Evolutionary conservation across 2,329 filamentous ascomycete genomes (phyloP), one percentile per base, ranked within the genome.

Genomic region (Colletotrichum karsti): DNA sequence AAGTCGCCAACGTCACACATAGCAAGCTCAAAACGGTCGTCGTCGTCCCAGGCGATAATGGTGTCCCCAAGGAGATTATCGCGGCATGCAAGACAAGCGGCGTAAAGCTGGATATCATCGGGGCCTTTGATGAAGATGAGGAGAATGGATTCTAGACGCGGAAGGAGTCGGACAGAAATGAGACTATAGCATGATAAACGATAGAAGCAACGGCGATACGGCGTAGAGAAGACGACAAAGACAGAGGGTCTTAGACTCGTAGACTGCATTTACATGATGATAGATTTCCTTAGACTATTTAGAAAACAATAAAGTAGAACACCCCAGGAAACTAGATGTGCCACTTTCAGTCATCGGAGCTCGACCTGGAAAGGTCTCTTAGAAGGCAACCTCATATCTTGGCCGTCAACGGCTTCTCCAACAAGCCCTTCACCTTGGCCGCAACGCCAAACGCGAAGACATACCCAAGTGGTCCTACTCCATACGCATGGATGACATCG

Each of bases 1-100:
- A 83, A 71, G 76, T 79, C 15, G 81, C 81, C 2, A 74, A 75
- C 39, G 57, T 50, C 33, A 60, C 57, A 5, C 57, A 60, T n/a
- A 60, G 44, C 12, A 79, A 81, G 26, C 72, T 82, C 65, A 77
- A 75, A 51, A 74, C 74, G n/a, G 68, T 84, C 15, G 78, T 81
- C 35, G 77, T 83, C 12, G 75, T 75, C 6, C 77, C 76, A 33
- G 77, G 74, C 5, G 78, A 81, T 15, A 61, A 70, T 6, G 74
- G 72, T 3, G 71, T 83, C n/a, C 77, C 81, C 2, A 71, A 72
- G 44, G 76, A 77, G 24, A 67, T 82, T 2, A 46, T 76, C 10
- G 74, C 78, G 39, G 80, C 80, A 0, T 81, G 79, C 67, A 79
- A 77, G 72, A 61, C 67, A 26, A 74, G 76, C 13, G 75, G 75